Evolutionary conservation across 331 rosid species (phyloP).

Genomic region (Saraca asoca): DNA sequence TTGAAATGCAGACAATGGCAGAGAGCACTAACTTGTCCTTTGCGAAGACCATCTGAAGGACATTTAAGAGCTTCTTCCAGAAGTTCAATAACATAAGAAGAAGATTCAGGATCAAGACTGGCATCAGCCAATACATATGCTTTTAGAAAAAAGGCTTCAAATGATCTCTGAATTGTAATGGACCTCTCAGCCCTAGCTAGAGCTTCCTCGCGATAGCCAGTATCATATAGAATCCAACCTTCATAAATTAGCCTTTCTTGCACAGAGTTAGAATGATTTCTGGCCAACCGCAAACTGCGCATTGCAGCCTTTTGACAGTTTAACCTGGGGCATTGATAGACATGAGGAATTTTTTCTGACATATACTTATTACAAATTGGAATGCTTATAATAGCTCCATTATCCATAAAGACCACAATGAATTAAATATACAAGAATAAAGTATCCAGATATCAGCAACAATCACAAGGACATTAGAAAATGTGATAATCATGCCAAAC

Average conservation of each 20-base stretch:
- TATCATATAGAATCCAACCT: slow-evolving; percentile 92
- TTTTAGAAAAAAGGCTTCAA: slow-evolving; percentile 82
- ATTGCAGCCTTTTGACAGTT: slow-evolving; percentile 91
- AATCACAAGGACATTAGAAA: background rate
- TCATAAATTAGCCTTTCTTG: slow-evolving; percentile 82
- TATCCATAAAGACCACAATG: background rate
- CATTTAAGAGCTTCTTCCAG: slow-evolving; percentile 83
- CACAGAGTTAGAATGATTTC: slow-evolving; percentile 64
- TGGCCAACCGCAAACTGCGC: slow-evolving; percentile 70
- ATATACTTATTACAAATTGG: background rate
- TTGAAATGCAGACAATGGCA: slow-evolving; percentile 1
- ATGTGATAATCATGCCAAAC: background rate
- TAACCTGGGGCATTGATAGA: slow-evolving; percentile 46
- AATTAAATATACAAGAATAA: background rate
- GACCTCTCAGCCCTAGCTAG: slow-evolving; percentile 65
- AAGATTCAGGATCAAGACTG: slow-evolving; percentile 60
- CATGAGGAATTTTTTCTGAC: slow-evolving; percentile 9
- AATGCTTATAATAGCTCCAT: slow-evolving; percentile 13
- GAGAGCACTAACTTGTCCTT: slow-evolving; percentile 71
- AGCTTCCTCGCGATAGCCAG: slow-evolving; percentile 73
- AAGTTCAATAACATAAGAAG: slow-evolving; percentile 61
- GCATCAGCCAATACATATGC: slow-evolving; percentile 79
- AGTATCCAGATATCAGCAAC: slow-evolving; percentile 22
- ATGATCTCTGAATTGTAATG: slow-evolving; percentile 64
- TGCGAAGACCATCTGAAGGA: slow-evolving; percentile 90